Percentiles rank a stretch among this genome's conserved stretches.
Evolutionary conservation across 2,329 filamentous ascomycete species (phyloP).

Genomic region (Aspergillus costaricaensis): DNA sequence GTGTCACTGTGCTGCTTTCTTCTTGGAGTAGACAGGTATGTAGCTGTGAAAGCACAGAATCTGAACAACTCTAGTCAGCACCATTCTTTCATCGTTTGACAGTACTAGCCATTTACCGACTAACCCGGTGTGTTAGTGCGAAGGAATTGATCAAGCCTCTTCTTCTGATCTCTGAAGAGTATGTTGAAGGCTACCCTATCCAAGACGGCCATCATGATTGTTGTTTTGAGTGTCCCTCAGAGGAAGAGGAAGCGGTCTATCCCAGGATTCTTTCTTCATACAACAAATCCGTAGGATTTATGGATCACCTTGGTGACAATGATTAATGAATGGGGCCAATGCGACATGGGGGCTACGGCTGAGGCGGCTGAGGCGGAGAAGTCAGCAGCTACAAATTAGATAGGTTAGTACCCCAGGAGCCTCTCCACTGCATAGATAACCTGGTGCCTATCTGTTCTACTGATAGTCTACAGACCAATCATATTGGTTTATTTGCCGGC

Average conservation of each 20-base stretch:
- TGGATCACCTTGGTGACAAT: too few species aligned
- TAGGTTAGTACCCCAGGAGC: too few species aligned
- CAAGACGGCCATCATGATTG: neutral
- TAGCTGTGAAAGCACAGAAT: neutral
- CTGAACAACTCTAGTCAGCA: neutral
- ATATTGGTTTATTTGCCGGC: too few species aligned
- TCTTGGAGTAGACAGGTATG: neutral
- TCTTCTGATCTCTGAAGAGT: neutral
- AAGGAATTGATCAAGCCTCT: neutral
- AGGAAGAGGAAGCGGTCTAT: neutral
- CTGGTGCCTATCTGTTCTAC: too few species aligned
- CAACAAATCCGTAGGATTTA: too few species aligned
- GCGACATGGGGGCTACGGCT: too few species aligned
- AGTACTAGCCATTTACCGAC: neutral
- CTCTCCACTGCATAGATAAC: too few species aligned
- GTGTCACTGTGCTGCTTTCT: neutral
- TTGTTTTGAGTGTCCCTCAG: neutral
- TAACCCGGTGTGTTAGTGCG: constrained; percentile 1
- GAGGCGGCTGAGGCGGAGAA: too few species aligned
- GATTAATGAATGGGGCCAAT: too few species aligned
- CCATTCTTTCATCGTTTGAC: neutral
- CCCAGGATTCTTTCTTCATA: too few species aligned
- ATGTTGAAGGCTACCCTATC: neutral
- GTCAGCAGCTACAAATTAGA: too few species aligned
- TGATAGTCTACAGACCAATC: too few species aligned